Conservation (phyloP, 805 yeast genomes). For the Candida stauntonica region DNA sequence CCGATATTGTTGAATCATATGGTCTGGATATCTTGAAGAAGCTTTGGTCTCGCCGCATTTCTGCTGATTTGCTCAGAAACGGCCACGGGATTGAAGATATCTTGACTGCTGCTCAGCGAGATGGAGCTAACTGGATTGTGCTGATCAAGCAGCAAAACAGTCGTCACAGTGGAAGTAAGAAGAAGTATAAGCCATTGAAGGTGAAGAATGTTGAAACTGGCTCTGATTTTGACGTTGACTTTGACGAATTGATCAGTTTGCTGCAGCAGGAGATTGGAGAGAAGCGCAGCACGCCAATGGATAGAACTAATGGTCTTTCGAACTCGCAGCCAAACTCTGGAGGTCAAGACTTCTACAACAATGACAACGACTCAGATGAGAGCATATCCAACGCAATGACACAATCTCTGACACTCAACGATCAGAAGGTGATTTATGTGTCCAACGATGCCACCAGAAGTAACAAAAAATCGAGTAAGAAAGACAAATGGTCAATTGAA, state of each 20-base stretch:
- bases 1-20: constrained; percentile 45
- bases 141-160: constrained; percentile 63
- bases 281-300: not conserved
- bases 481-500: constrained; percentile 73
- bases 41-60: constrained; percentile 75
- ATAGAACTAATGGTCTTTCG: not conserved
- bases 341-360: constrained; percentile 21
- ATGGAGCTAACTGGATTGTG: constrained; percentile 74
- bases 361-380: constrained; percentile 23
- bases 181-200: constrained; percentile 71
- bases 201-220: constrained; percentile 58
- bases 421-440: constrained; percentile 61
- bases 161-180: constrained; percentile 30
- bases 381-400: constrained; percentile 22
- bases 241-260: constrained; percentile 55
- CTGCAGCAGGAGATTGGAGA: constrained; percentile 31
- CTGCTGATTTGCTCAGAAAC: constrained; percentile 61
- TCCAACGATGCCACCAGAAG: constrained; percentile 81
- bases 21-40: constrained; percentile 60
- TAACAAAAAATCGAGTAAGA: constrained; percentile 66
- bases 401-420: constrained; percentile 28
- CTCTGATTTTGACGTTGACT: constrained; percentile 68
- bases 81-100: constrained; percentile 59
- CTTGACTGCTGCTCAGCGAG: constrained; percentile 53
- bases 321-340: constrained; percentile 8